Evolutionary conservation across 1,284 basidiomycete genomes (phyloP), one percentile per base, ranked within the genome.

Genomic region (Puccinia hordei): DNA sequence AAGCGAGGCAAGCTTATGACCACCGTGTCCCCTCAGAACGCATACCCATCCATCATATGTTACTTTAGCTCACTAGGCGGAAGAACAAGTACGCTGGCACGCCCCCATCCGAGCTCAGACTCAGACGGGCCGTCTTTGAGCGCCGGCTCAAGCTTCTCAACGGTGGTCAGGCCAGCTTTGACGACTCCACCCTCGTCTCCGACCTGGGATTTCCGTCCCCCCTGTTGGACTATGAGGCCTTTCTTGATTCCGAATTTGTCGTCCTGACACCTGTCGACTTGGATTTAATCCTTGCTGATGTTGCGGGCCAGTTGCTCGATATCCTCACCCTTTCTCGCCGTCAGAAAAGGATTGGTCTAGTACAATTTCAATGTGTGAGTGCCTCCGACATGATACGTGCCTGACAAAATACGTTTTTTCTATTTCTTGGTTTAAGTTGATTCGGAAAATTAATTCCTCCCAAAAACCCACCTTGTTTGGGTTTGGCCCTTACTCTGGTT

Each of bases 61-160:
- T 51, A 2, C 10, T n/a, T 30, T 61, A 74, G 72, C 53, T 74
- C 33, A 38, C 49, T 46, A 35, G 41, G 0, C 46, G 59, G 33
- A 63, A 38, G 38, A 33, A 63, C 59, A 22, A 44, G 38, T n/a
- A 61, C 38, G 33, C 53, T 59, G 38, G 30, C 6, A 44, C 22
- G n/a, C n/a, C 30, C 19, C 24, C 24, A 38, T 41, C 51, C 13
- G 44, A 41, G 38, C n/a, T 61, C 9, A 74, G 10, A n/a, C 12
- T 30, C 44, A 41, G 72, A 61, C 13, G 46, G 63, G 35, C 65
- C 10, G 38, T 77, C 19, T 77, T 77, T 27, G 63, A 77, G 59
- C 41, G 75, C n/a, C 44, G 75, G n/a, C 15, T 77, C n/a, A 77
- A 69, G 35, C 33, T 55, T 22, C 33, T 68, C 46, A 77, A 24